Base-by-base conservation (phyloP, 805 yeast species). In the Blastobotrys peoriensis region DNA sequence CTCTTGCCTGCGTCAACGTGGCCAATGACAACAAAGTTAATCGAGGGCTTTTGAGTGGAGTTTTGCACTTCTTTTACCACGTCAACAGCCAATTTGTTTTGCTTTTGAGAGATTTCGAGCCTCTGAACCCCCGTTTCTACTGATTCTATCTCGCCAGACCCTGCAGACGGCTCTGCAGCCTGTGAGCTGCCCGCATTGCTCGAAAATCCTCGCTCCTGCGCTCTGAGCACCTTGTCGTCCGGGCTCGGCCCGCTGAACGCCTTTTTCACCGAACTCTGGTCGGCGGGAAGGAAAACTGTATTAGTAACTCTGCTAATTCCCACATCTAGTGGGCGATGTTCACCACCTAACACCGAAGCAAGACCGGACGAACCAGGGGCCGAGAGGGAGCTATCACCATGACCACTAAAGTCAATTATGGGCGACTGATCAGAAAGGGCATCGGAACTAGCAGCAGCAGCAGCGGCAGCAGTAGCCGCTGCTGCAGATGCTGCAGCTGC, bases 1-100 rank as follows among this genome's bases (percentile, higher is more conserved):
- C 88, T 81, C 57, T 85, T 85, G 13, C 94, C 94, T 0, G 91
- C 86, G 62, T 85, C 94, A 4, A 85, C 91, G 61, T 85, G 94
- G 8, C 94, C 93, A 52, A 85, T 82, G 3, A 85, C 87, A 27
- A 84, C 88, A 55, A 83, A 83, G n/a, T 83, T 75, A 40, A 80
- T 64, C 44, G 69, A 74, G 1, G 85, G 83, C 53, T 79, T 79
- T 15, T 27, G 23, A 16, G 18, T 30, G 41, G 15, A 4, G 35
- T 21, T 25, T 45, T 38, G 22, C 27, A 18, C 34, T 23, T 51
- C 50, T 19, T 41, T 25, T 8, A 13, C 8, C 10, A 25, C 35
- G 15, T 34, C 44, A 9, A 50, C 44, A 37, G 42, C 16, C 16
- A 44, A 15, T 17, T 34, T 34, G 20, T 33, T 23, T 16, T 35